phyloP scores from a whole-genome alignment of 345 rosid genomes.

The Citrus australasica region DNA sequence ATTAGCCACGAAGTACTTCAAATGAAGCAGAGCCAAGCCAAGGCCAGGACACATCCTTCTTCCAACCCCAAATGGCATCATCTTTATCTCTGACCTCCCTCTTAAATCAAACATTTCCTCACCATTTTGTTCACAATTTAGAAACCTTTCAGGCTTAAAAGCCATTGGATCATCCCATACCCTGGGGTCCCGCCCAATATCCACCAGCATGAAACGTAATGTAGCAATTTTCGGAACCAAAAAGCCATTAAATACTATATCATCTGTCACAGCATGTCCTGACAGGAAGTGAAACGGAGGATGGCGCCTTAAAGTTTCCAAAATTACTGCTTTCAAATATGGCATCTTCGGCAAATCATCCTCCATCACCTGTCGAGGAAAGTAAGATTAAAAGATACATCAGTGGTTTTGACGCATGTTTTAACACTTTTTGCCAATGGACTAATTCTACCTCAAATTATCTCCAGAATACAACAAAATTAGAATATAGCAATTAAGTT shows the following conservation, averaged over 20 bases:
- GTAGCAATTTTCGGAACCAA: not conserved
- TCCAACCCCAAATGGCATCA: conserved; percentile 13
- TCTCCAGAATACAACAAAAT: too few species aligned
- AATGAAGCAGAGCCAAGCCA: conserved; percentile 10
- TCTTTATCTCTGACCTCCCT: conserved; percentile 7
- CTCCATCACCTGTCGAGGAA: not conserved
- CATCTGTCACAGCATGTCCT: conserved; percentile 4
- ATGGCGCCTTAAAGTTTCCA: conserved; percentile 5
- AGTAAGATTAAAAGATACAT: too few species aligned
- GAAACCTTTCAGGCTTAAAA: conserved; percentile 7
- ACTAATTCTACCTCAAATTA: too few species aligned
- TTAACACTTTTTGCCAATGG: too few species aligned
- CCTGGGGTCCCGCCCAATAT: not conserved
- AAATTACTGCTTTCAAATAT: conserved; percentile 6
- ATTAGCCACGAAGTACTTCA: conserved; percentile 8
- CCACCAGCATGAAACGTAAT: not conserved
- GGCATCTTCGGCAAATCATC: conserved; percentile 6
- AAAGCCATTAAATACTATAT: not conserved
- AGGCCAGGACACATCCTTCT: conserved; percentile 15
- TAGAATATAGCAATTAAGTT: too few species aligned
- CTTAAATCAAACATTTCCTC: not conserved
- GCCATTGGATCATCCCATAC: conserved; percentile 6
- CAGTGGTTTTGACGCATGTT: too few species aligned
- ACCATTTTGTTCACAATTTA: not conserved
- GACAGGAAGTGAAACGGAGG: not conserved